Percentiles rank a stretch among this genome's conserved stretches.
phyloP scores from a whole-genome alignment of 495 filamentous ascomycete genomes.

The Halenospora varia region DNA sequence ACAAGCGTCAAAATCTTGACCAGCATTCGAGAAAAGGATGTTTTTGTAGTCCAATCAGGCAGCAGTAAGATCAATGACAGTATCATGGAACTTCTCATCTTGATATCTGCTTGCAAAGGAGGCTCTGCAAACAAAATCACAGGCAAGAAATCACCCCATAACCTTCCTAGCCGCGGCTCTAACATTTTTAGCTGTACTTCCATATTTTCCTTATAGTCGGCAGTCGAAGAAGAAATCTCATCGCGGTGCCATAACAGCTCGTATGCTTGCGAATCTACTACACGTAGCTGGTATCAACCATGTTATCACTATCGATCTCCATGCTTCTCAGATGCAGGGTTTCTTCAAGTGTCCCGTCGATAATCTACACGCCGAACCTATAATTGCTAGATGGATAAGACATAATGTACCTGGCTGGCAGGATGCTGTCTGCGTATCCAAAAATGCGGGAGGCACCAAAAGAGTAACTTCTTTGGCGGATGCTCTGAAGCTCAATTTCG shows the following conservation, averaged over 20 bases:
- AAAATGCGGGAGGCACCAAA: slow-evolving; percentile 97
- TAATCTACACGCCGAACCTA: slow-evolving; percentile 92
- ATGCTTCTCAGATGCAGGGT: slow-evolving; percentile 97
- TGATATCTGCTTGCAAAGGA: slow-evolving; percentile 98
- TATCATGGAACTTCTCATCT: slow-evolving; percentile 97
- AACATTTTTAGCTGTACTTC: slow-evolving; percentile 72
- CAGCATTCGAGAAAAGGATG: slow-evolving; percentile 95
- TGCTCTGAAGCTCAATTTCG: slow-evolving; percentile 94
- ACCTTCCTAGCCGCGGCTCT: slow-evolving; percentile 3
- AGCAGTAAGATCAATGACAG: slow-evolving; percentile 97
- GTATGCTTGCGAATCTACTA: slow-evolving; percentile 94
- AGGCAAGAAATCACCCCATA: slow-evolving; percentile 50
- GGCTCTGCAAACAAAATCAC: slow-evolving; percentile 97
- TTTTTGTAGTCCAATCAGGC: slow-evolving; percentile 97
- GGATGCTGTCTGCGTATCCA: slow-evolving; percentile 93
- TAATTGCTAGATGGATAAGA: slow-evolving; percentile 94
- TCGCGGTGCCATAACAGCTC: slow-evolving; percentile 90
- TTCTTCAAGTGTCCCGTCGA: slow-evolving; percentile 98
- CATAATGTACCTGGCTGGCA: slow-evolving; percentile 83
- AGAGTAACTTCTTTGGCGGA: slow-evolving; percentile 95
- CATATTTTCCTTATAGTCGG: slow-evolving; percentile 97
- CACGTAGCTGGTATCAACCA: slow-evolving; percentile 92
- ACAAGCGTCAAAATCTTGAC: slow-evolving; percentile 91
- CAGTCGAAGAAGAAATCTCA: slow-evolving; percentile 99
- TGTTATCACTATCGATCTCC: slow-evolving; percentile 94